These are phyloP conservation scores for Cladophialophora chaetospira DNA, from an alignment of 2,329 filamentous ascomycete species.

Conservation along the genomic window DNA sequence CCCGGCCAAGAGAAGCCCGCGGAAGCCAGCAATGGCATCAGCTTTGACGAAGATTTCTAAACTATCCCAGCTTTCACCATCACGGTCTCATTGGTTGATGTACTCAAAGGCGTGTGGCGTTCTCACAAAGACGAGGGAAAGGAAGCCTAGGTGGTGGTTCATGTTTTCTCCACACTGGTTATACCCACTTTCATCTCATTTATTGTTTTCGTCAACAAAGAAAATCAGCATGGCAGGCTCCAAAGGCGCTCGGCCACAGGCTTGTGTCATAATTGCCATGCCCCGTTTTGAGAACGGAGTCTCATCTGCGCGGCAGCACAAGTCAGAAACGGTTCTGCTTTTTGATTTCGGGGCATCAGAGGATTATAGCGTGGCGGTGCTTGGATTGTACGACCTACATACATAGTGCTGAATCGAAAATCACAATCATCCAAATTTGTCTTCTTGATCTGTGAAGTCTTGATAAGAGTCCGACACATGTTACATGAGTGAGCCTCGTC, in stretches of 20 bases:
- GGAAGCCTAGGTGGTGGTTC: slow-evolving; percentile 9
- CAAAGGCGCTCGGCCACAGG: not conserved
- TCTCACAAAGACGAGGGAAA: not conserved
- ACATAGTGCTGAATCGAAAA: not conserved
- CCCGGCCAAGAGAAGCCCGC: slow-evolving; percentile 47
- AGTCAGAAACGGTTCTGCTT: slow-evolving; percentile 1
- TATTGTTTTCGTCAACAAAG: not conserved
- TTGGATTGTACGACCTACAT: slow-evolving; percentile 10
- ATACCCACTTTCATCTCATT: slow-evolving; percentile 20
- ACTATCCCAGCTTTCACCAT: slow-evolving; percentile 29
- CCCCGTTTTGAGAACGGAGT: slow-evolving; percentile 9
- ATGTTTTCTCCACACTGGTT: slow-evolving; percentile 14
- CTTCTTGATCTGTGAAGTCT: not conserved
- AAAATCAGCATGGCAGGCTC: slow-evolving; percentile 14
- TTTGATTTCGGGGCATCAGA: not conserved
- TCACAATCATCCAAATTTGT: not conserved
- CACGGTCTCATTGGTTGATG: slow-evolving; percentile 16
- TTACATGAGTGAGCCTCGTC: not conserved
- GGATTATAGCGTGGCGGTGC: slow-evolving; percentile 1
- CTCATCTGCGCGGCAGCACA: not conserved
- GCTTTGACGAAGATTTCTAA: slow-evolving; percentile 97
- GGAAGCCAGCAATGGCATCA: slow-evolving; percentile 69
- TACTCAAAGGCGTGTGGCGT: slow-evolving; percentile 15
- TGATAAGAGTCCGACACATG: no score
- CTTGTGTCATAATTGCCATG: not conserved